Conservation (phyloP, 164 flowering plant genomes). For the Sedum album region DNA sequence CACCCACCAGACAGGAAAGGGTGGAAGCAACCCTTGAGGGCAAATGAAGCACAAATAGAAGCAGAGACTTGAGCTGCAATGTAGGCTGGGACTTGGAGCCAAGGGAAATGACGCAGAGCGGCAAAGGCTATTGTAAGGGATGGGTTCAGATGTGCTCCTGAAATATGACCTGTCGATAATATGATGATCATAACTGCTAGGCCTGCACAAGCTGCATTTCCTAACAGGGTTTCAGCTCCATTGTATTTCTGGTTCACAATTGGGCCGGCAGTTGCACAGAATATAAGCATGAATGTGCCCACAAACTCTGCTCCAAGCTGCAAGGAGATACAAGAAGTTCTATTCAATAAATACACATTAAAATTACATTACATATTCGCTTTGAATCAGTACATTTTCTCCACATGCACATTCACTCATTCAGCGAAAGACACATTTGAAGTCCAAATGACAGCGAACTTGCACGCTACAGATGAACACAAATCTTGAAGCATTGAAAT, state of each 20-base stretch:
- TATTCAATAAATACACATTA: background rate
- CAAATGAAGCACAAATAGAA: constrained; percentile 70
- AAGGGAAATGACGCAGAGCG: constrained; percentile 69
- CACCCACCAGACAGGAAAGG: constrained; percentile 78
- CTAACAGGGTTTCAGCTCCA: constrained; percentile 57
- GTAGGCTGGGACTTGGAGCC: constrained; percentile 82
- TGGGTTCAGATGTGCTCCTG: constrained; percentile 87
- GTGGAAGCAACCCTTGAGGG: constrained; percentile 68
- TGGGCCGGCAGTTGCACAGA: constrained; percentile 69
- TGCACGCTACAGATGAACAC: no score
- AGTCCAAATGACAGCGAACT: no score
- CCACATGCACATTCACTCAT: background rate
- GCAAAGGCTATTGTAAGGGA: constrained; percentile 79
- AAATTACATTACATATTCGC: background rate
- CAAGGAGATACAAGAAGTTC: background rate
- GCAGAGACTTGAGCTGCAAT: constrained; percentile 66
- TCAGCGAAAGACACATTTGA: no score
- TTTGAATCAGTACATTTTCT: background rate
- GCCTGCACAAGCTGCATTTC: constrained; percentile 77
- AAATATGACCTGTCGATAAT: constrained; percentile 77
- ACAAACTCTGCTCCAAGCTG: constrained; percentile 85
- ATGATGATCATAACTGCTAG: constrained; percentile 77
- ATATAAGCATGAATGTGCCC: constrained; percentile 79
- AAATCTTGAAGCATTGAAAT: background rate
- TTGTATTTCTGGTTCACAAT: constrained; percentile 74